Conservation (phyloP, 139 green algal species). For the Medakamo hakoo region DNA sequence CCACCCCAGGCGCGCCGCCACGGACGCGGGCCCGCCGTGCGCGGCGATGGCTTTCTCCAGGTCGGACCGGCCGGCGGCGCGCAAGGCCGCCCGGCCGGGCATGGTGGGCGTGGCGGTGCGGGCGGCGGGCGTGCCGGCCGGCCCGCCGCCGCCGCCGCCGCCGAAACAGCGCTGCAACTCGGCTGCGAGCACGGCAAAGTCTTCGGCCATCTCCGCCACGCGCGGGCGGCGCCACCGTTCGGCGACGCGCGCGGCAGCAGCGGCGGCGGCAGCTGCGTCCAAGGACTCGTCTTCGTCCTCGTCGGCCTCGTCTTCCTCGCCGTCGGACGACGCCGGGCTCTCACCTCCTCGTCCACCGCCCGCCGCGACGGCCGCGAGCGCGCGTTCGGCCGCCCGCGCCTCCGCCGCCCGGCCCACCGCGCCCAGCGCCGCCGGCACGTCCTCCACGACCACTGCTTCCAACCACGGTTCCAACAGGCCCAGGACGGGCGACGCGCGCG, state of each 20-base stretch:
- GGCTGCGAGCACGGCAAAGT: slow-evolving; percentile 19
- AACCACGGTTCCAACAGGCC: slow-evolving; percentile 35
- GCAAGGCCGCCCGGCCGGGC: slow-evolving; percentile 1
- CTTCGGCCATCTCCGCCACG: slow-evolving; percentile 15
- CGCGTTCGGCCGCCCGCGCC: slow-evolving; percentile 3
- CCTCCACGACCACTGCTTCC: slow-evolving; percentile 37
- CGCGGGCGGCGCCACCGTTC: slow-evolving; percentile 6
- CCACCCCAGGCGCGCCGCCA: slow-evolving; percentile 32
- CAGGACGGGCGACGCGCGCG: slow-evolving; percentile 12
- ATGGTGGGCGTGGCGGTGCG: slow-evolving; percentile 19
- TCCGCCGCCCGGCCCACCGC: slow-evolving; percentile 33
- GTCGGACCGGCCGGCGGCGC: slow-evolving; percentile 12
- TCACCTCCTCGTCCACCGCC: too few species aligned
- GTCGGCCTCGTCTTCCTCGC: too few species aligned
- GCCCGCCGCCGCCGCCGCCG: not conserved
- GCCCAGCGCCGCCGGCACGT: slow-evolving; percentile 31
- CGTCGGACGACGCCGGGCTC: too few species aligned
- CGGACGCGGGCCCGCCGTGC: slow-evolving; percentile 25
- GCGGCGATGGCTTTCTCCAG: slow-evolving; percentile 31
- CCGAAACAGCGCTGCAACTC: slow-evolving; percentile 30
- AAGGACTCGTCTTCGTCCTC: too few species aligned
- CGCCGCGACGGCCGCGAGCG: too few species aligned
- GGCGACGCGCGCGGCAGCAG: slow-evolving; percentile 3
- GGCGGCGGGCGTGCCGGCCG: too few species aligned
- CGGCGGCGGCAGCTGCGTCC: slow-evolving; percentile 10